Percentiles rank a stretch among this genome's conserved stretches.
Evolutionary conservation across 768 basidiomycete genomes (phyloP).

Genomic region (Agrocybe chaxingu): DNA sequence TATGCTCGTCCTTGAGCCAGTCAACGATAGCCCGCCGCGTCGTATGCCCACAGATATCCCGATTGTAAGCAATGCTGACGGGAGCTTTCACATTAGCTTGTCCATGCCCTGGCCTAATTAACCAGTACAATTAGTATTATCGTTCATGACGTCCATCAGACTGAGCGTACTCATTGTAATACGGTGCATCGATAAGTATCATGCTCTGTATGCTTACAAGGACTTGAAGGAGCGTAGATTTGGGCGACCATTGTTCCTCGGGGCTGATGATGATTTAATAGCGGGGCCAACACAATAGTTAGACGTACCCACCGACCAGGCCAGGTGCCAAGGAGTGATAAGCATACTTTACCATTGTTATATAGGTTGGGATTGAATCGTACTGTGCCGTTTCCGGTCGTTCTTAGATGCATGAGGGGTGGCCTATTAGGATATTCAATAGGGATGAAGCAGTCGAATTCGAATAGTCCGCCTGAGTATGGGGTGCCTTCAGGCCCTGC

Average conservation of each 20-base stretch:
- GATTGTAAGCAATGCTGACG: conserved; percentile 45
- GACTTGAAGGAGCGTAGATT: conserved; percentile 55
- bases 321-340: conserved; percentile 57
- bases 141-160: not conserved
- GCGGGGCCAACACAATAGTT: not conserved
- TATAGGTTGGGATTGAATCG: conserved; percentile 60
- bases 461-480: conserved; percentile 51
- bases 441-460: conserved; percentile 57
- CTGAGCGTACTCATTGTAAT: conserved; percentile 48
- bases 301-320: conserved; percentile 34
- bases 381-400: conserved; percentile 47
- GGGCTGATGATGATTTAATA: conserved; percentile 17
- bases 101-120: conserved; percentile 45
- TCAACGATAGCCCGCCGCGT: conserved; percentile 51
- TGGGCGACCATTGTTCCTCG: conserved; percentile 42
- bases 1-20: conserved; percentile 44
- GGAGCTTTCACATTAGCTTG: conserved; percentile 30
- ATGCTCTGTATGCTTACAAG: conserved; percentile 58
- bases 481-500: conserved; percentile 56
- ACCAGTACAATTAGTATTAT: not conserved
- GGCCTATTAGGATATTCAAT: conserved; percentile 45
- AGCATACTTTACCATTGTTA: conserved; percentile 45
- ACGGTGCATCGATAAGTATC: conserved; percentile 53
- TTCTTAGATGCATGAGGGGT: conserved; percentile 48
- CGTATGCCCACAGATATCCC: conserved; percentile 38